Conservation (phyloP, 2,329 filamentous ascomycete species). For the Fusarium setosum region DNA sequence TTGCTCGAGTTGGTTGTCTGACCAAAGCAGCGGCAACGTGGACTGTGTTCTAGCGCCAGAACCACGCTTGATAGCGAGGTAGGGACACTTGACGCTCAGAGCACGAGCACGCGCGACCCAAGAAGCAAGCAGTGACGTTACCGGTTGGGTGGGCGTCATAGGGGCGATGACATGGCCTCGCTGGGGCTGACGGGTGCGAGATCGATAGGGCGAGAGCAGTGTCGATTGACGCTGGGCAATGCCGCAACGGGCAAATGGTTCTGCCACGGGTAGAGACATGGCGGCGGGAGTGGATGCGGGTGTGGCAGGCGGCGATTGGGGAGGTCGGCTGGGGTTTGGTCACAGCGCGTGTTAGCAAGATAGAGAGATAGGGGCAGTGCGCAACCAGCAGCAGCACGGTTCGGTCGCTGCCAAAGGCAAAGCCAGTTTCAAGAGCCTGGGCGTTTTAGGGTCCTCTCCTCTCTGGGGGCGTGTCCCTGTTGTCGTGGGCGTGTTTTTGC, state of each 20-base stretch:
- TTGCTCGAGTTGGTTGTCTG: neutral
- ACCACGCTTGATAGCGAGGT: neutral
- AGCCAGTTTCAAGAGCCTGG: slow-evolving; percentile 18
- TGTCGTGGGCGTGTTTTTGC: neutral
- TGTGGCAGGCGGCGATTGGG: slow-evolving; percentile 21
- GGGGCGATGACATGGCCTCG: slow-evolving; percentile 34
- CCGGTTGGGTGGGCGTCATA: slow-evolving; percentile 18
- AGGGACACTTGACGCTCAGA: neutral
- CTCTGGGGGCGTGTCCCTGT: neutral
- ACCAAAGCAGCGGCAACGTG: neutral
- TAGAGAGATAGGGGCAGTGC: slow-evolving; percentile 34
- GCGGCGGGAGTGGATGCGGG: slow-evolving; percentile 33
- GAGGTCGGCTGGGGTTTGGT: neutral
- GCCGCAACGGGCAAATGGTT: slow-evolving; percentile 15
- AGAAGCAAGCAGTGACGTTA: slow-evolving; percentile 9
- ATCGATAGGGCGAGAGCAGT: slow-evolving; percentile 15
- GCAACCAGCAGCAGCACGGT: slow-evolving; percentile 20
- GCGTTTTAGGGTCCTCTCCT: neutral
- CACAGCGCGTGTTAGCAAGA: neutral
- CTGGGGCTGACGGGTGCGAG: slow-evolving; percentile 36
- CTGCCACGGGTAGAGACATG: slow-evolving; percentile 31
- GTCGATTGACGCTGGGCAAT: slow-evolving; percentile 8
- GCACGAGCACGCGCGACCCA: neutral
- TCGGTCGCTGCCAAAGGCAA: slow-evolving; percentile 33
- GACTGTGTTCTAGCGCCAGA: neutral